Conservation (phyloP, 2,329 filamentous ascomycete species). For the Sclerotinia spermophila region DNA sequence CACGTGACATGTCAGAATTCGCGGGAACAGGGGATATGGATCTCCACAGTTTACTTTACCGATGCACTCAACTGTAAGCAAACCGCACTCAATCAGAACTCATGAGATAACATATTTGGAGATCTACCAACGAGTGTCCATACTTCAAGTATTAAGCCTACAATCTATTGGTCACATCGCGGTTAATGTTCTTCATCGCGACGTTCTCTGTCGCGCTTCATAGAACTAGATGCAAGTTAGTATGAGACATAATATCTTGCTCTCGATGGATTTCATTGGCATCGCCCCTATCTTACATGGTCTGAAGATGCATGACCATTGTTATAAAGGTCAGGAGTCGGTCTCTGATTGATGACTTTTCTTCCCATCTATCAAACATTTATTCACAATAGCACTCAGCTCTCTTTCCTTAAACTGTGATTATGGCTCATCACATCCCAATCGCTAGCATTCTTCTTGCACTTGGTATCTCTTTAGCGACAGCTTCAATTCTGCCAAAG, state of each 20-base stretch:
- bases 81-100: no score
- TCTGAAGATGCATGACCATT: not conserved
- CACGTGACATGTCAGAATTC: not conserved
- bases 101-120: no score
- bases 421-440: not conserved
- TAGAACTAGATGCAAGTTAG: not conserved
- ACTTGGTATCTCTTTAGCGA: not conserved
- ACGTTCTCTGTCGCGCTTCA: not conserved
- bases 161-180: not conserved
- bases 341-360: no score
- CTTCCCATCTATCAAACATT: not conserved
- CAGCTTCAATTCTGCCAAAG: not conserved
- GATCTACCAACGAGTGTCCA: no score
- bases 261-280: not conserved
- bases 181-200: not conserved
- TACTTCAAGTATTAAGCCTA: not conserved
- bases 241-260: not conserved
- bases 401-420: not conserved
- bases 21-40: not conserved
- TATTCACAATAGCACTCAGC: not conserved
- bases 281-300: not conserved
- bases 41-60: not conserved
- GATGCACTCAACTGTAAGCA: not conserved
- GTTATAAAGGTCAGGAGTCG: not conserved
- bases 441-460: not conserved